Evolutionary conservation across 139 green algal species (phyloP), one percentile per base, ranked within the genome.

Genomic region (Edaphochlamys debaryana): DNA sequence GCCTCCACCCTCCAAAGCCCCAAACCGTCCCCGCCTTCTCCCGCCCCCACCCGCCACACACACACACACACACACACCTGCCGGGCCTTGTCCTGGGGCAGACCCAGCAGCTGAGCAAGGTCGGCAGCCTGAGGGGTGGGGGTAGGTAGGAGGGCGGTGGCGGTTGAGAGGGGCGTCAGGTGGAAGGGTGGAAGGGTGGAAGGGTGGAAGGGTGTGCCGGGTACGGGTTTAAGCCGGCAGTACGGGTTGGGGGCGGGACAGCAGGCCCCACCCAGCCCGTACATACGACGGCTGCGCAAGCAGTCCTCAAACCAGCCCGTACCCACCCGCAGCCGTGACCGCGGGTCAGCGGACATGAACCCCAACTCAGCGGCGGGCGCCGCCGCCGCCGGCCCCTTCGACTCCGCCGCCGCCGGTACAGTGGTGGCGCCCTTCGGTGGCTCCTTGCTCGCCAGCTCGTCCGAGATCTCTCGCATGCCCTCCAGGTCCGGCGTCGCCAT

Each of bases 401-500:
- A n/a, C n/a, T n/a, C n/a, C n/a, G n/a, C n/a, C n/a, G n/a, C n/a
- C 29, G 58, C 11, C 58, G 58, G 2, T 36, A 36, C 27, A 11
- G 25, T 15, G 3, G 58, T 11, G 27, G 27, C 54, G 11, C 22
- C 25, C 58, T 9, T 9, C 58, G 58, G 27, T 29, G 58, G 27
- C 58, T 34, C n/a, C 60, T 48, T 37, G n/a, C 62, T 36, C 4
- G 29, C 17, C 42, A 82, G 58, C 75, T 82, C 75, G 41, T 82
- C 75, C 75, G 75, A 82, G 8, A 82, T 32, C 62, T 82, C 60
- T 62, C 34, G 42, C 75, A 82, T 82, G 5, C 4, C 23, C 75
- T 5, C 23, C 4, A 50, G 6, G 42, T 82, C 75, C 2, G 75
- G 60, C 41, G 27, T 34, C 30, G 40, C 60, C 60, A 82, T 6